Base-by-base conservation (phyloP, 108 stramenopile genomes). In the Fragilaria crotonensis region DNA sequence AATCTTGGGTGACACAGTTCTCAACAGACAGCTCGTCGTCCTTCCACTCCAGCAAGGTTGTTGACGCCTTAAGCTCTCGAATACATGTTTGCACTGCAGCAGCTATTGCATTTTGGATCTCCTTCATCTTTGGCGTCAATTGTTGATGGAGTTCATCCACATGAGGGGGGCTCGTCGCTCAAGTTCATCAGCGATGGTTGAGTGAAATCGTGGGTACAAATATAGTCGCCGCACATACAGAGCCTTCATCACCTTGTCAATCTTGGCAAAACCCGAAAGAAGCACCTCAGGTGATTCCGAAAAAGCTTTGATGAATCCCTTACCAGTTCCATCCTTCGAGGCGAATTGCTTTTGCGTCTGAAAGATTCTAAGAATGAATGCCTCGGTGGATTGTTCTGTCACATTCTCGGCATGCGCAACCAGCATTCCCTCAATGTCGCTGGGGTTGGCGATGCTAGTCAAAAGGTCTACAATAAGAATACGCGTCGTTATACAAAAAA, bases 401-500 rank as follows among this genome's bases (percentile, higher is more conserved):
- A 96, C 89, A 22, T 83, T 67, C 57, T 99, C 96, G 0, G 94
- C 98, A 57, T 95, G 89, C 19, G 85, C 85, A 25, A 98, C 93
- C 52, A 98, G 45, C 55, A 99, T 70, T 7, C 97, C 98, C 30
- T 84, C 87, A 30, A 98, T 87, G 27, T 83, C 73, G 4, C 59
- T 73, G 31, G 88, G 41, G 17, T 64, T 62, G 0, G 89, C 65
- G n/a, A 64, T 82, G 11, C 84, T 71, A 54, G 74, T 91, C 25
- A 99, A 71, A 26, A 99, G 72, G 61, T 99, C 98, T 5, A 97
- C 94, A 71, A 99, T 95, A 25, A 97, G 70, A 45, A 99, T 97
- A 0, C 98, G 88, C 45, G 84, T 87, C 2, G 98, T 98, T 5
- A 98, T 87, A 46, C 18, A 19, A 59, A 82, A 78, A 2, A 78